Percentiles rank a stretch among this genome's conserved stretches.
These are phyloP conservation scores for Fusarium xylarioides DNA, from an alignment of 2,329 filamentous ascomycete species.

Conservation along the genomic window DNA sequence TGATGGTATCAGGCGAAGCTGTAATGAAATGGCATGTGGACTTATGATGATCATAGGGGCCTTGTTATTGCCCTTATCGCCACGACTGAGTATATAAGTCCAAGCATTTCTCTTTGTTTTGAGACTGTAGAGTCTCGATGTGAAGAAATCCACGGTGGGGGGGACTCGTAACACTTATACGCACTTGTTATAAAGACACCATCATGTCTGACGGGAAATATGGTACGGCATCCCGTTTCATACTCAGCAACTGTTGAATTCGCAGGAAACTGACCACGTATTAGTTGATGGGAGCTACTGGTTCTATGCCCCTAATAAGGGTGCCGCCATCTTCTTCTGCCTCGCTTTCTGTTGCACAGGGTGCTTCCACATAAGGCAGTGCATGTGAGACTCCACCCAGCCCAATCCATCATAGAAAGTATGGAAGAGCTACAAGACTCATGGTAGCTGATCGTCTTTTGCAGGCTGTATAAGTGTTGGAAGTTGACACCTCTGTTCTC, in stretches of 20 bases:
- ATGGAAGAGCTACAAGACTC: no score
- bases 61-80: background rate
- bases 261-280: background rate
- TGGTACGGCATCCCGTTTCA: constrained; percentile 36
- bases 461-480: constrained; percentile 65
- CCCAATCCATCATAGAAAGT: background rate
- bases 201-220: constrained; percentile 46
- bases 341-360: constrained; percentile 52
- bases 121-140: background rate
- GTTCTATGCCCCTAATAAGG: constrained; percentile 59
- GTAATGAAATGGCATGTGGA: background rate
- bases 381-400: constrained; percentile 52
- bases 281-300: constrained; percentile 55
- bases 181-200: background rate
- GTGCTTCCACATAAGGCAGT: constrained; percentile 53
- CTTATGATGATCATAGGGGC: background rate
- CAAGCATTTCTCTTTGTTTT: background rate
- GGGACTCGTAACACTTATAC: background rate
- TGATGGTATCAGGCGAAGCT: background rate
- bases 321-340: constrained; percentile 58
- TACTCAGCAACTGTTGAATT: background rate
- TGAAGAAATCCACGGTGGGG: background rate
- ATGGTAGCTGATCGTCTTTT: background rate
- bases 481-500: constrained; percentile 63
- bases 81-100: constrained; percentile 20